These are phyloP conservation scores for Arthroderma sp. DNA, from an alignment of 2,329 filamentous ascomycete genomes.

Conservation along the genomic window DNA sequence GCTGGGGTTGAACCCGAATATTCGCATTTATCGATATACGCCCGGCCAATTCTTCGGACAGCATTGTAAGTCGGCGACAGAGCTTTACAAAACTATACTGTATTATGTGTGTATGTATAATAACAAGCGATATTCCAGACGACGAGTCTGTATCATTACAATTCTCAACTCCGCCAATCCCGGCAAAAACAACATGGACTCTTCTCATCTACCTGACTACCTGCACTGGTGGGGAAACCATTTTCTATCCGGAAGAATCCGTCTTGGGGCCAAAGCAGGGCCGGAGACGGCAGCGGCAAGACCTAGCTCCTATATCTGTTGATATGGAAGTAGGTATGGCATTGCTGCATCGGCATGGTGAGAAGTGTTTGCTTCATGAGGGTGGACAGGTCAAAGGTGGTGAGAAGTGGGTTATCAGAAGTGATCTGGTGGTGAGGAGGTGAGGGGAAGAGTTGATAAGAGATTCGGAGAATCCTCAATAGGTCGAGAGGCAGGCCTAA, in stretches of 20 bases:
- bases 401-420: slow-evolving; percentile 85
- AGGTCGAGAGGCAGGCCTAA: too few species aligned
- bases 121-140: slow-evolving; percentile 41
- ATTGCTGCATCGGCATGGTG: slow-evolving; percentile 75
- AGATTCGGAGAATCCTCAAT: too few species aligned
- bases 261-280: slow-evolving; percentile 27
- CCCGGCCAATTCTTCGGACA: slow-evolving; percentile 83
- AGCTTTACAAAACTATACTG: slow-evolving; percentile 1
- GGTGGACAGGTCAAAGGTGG: slow-evolving; percentile 64
- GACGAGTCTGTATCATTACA: slow-evolving; percentile 71
- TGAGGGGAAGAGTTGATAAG: slow-evolving; percentile 12
- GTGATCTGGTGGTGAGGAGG: slow-evolving; percentile 48
- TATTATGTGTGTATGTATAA: not conserved
- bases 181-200: slow-evolving; percentile 76
- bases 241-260: slow-evolving; percentile 60
- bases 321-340: slow-evolving; percentile 71
- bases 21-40: slow-evolving; percentile 75
- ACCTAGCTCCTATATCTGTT: slow-evolving; percentile 54
- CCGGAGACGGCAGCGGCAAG: slow-evolving; percentile 22
- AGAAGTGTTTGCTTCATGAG: slow-evolving; percentile 81
- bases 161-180: slow-evolving; percentile 38
- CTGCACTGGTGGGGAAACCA: slow-evolving; percentile 75
- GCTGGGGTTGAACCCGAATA: slow-evolving; percentile 76
- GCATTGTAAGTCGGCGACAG: slow-evolving; percentile 53
- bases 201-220: slow-evolving; percentile 77